Percentiles rank a stretch among this genome's conserved stretches.
Conservation (phyloP, 768 basidiomycete species). For the Mycena vitilis region DNA sequence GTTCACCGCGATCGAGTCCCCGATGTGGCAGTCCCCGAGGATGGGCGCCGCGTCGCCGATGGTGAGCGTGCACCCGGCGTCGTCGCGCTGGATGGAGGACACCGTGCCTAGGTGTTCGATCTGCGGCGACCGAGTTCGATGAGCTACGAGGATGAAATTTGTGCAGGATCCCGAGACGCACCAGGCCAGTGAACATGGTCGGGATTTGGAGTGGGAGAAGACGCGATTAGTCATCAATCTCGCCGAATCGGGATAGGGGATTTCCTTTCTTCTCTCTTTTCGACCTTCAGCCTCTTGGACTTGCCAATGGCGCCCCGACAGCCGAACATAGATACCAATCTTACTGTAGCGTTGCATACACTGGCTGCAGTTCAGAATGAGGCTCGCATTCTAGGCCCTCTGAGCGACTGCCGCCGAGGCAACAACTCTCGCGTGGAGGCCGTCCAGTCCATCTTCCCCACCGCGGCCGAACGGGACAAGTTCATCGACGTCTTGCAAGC, state of each 20-base stretch:
- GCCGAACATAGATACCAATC: too few species aligned
- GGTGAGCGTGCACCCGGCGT: conserved; percentile 84
- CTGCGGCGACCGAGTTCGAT: conserved; percentile 52
- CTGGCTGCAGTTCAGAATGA: too few species aligned
- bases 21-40: conserved; percentile 89
- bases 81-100: conserved; percentile 68
- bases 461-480: too few species aligned
- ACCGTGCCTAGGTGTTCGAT: conserved; percentile 92
- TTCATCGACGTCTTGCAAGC: too few species aligned
- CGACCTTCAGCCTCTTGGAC: too few species aligned
- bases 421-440: too few species aligned
- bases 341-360: too few species aligned
- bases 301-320: too few species aligned
- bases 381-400: too few species aligned
- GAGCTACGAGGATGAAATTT: conserved; percentile 24
- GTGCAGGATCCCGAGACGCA: conserved; percentile 47
- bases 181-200: conserved; percentile 81
- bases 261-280: too few species aligned
- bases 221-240: background rate
- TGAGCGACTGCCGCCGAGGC: too few species aligned
- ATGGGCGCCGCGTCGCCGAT: conserved; percentile 79
- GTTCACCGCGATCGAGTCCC: conserved; percentile 94
- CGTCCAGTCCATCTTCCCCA: too few species aligned
- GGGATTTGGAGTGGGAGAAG: background rate
- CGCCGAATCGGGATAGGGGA: background rate